A percentile compares a stretch with the other conserved stretches of the same genome.
Conservation (phyloP, 306 rosid species). For the Senna siamea region DNA sequence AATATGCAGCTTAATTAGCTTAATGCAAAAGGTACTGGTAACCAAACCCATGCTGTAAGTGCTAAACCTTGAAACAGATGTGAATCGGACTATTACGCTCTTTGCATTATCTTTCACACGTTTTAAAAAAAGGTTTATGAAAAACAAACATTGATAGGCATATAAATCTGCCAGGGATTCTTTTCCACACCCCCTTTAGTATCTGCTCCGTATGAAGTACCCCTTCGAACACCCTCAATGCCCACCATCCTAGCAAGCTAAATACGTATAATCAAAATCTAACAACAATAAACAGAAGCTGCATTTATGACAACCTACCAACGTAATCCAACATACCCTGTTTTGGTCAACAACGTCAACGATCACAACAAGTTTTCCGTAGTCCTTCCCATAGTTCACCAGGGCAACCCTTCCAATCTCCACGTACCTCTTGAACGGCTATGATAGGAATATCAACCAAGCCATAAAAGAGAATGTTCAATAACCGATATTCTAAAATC, state of each 20-base stretch:
- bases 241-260: no score
- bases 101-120: not conserved
- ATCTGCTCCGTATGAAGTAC: no score
- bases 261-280: no score
- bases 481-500: not conserved
- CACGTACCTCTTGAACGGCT: constrained; percentile 55
- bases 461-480: not conserved
- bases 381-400: constrained; percentile 56
- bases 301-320: no score
- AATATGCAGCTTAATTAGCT: not conserved
- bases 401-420: constrained; percentile 59
- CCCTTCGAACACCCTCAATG: no score
- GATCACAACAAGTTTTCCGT: constrained; percentile 52
- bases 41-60: not conserved
- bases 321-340: constrained; percentile 31
- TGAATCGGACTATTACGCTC: not conserved
- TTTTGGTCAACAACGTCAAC: constrained; percentile 58
- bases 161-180: not conserved
- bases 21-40: not conserved
- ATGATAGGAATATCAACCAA: not conserved
- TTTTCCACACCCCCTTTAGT: no score
- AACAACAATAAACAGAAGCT: no score
- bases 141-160: not conserved
- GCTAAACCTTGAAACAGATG: not conserved
- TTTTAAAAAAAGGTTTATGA: no score